These are phyloP conservation scores for Serendipita sp. DNA, from an alignment of 768 basidiomycete species.

Conservation along the genomic window DNA sequence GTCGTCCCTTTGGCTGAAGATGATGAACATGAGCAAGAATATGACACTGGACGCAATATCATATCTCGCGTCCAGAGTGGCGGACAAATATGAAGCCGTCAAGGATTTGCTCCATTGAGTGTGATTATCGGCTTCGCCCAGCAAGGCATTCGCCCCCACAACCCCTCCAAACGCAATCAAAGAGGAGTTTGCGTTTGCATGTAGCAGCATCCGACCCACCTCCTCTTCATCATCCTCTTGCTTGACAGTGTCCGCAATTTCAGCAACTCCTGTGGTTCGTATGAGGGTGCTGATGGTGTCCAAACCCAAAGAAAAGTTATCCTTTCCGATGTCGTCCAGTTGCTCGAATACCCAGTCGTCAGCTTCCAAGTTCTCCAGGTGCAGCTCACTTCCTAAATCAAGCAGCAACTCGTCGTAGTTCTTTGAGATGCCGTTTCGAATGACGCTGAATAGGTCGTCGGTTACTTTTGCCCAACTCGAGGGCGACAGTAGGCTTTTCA, in stretches of 20 bases:
- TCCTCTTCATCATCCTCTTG: constrained; percentile 48
- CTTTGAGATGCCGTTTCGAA: constrained; percentile 32
- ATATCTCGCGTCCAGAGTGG: constrained; percentile 55
- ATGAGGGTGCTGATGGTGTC: constrained; percentile 62
- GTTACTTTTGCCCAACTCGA: constrained; percentile 2
- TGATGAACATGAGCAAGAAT: constrained; percentile 50
- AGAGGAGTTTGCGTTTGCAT: constrained; percentile 10
- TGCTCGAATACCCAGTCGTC: constrained; percentile 43
- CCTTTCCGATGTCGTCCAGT: constrained; percentile 22
- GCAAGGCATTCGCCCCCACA: not conserved
- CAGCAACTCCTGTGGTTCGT: constrained; percentile 14
- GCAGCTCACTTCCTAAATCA: constrained; percentile 35
- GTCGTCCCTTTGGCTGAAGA: constrained; percentile 33
- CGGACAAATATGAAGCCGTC: constrained; percentile 43
- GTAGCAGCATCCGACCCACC: constrained; percentile 34
- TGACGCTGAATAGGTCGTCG: constrained; percentile 64
- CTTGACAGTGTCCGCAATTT: constrained; percentile 31
- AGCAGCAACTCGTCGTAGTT: constrained; percentile 26
- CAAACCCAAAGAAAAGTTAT: constrained; percentile 30
- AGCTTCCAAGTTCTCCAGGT: constrained; percentile 27
- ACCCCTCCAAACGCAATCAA: not conserved
- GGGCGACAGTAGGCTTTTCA: not conserved
- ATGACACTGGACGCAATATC: constrained; percentile 53
- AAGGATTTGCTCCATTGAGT: constrained; percentile 49
- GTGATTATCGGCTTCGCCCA: constrained; percentile 17